Evolutionary conservation across 305 asterid genomes (phyloP), one percentile per base, ranked within the genome.

Genomic region (Fraxinus velutina): DNA sequence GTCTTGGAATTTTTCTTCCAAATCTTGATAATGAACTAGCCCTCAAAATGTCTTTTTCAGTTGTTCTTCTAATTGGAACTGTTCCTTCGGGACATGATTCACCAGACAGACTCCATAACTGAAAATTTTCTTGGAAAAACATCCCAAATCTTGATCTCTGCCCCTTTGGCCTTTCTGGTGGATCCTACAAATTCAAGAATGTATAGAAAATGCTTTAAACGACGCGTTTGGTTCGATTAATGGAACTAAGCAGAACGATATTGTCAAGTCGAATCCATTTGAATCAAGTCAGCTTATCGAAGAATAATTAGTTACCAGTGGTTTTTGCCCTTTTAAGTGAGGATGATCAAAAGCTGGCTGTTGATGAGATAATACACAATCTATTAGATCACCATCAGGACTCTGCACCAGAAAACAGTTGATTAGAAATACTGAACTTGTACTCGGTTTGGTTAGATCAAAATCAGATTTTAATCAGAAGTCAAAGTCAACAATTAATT

Each of bases 261-360:
- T 50, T 50, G 2, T 50, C 2, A 15, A 50, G 19, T 68, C 37
- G 21, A 27, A 17, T 66, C 7, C 19, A 24, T 3, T 24, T 2
- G 2, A 68, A 13, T 27, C 34, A 21, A 30, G 52, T 42, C n/a
- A 42, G 52, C 52, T 42, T 42, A 42, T 42, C 52, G n/a, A 42
- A 44, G 55, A 50, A 15, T 50, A 50, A 13, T 32, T 32, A 13
- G 5, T 62, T 85, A 89, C 91, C 92, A 86, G 5, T 62, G 93
- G 92, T 77, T 73, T 90, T 60, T 85, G 89, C 76, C 93, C 93
- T 87, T 80, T 88, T 47, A 90, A 81, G 60, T 81, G 81, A 83
- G 93, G 93, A 82, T 90, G 92, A 80, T 90, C 93, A 47, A 90
- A 90, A 62, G 93, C 93, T 77, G 92, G 93, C 12, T 90, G 93